Base-by-base conservation (phyloP, 352 stramenopile genomes). In the Phytophthora brassicae region DNA sequence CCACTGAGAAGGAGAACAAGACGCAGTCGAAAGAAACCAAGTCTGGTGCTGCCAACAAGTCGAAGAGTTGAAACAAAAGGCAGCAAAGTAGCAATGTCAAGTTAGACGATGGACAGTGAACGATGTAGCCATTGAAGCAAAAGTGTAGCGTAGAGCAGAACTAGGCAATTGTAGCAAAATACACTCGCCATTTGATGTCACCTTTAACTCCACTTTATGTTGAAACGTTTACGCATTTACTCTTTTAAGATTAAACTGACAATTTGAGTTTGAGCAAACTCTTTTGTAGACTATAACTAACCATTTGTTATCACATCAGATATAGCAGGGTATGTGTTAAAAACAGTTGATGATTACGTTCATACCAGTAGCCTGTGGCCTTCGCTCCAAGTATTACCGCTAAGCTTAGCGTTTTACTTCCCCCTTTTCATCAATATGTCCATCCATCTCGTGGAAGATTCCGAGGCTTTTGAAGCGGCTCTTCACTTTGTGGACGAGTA, bases 401-500 rank as follows among this genome's bases (percentile, higher is more conserved):
- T 8, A 31, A n/a, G n/a, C 26, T 31, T 31, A 8, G 26, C 26
- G n/a, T n/a, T n/a, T n/a, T 8, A 31, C 26, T 31, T 31, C 26
- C 26, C 26, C 26, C 26, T 31, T 31, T 31, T 8, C 26, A 31
- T 31, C 26, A 31, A 9, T 31, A 45, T 45, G 39, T 45, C 39
- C 39, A 45, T 45, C 39, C 39, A 61, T 16, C 54, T 75, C 0
- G 49, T 75, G 23, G 68, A 75, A 7, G 68, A 70, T n/a, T 48
- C 50, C 8, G 63, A 66, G 33, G 44, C 59, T n/a, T 66, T 78
- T 31, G 53, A 70, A 36, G 70, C 66, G 14, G 70, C 67, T 13
- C 54, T 78, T 41, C 47, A 61, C 49, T 74, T 78, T 35, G 63
- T 78, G 38, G 70, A 78, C 44, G 62, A 66, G 46, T 76, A 60